A percentile compares a stretch with the other conserved stretches of the same genome.
These are phyloP conservation scores for Cercospora sesami DNA, from an alignment of 2,329 filamentous ascomycete species.

Conservation along the genomic window DNA sequence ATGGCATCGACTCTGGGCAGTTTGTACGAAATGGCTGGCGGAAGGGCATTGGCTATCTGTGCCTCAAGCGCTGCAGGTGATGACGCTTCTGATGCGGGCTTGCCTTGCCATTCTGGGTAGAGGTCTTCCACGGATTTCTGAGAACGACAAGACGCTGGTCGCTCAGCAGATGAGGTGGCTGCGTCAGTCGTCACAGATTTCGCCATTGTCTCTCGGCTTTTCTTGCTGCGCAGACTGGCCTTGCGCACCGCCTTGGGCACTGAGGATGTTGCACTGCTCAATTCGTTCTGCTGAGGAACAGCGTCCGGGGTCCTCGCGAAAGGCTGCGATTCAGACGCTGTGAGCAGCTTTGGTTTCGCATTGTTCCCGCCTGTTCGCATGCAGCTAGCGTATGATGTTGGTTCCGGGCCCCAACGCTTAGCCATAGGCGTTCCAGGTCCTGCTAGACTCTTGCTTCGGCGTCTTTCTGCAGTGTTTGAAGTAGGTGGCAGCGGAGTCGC, in stretches of 20 bases:
- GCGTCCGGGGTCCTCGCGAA: conserved; percentile 45
- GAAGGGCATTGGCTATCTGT: conserved; percentile 11
- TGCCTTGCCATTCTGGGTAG: conserved; percentile 35
- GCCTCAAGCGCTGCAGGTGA: conserved; percentile 15
- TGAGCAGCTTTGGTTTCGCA: not conserved
- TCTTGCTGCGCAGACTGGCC: conserved; percentile 8
- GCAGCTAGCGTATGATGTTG: conserved; percentile 2
- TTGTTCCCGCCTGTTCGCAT: not conserved
- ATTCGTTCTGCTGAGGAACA: conserved; percentile 42
- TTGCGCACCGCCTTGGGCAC: conserved; percentile 8
- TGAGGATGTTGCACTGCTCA: conserved; percentile 23
- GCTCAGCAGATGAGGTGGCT: not conserved
- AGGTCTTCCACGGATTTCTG: conserved; percentile 32
- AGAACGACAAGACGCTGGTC: conserved; percentile 11
- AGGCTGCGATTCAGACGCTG: conserved; percentile 41
- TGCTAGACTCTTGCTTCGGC: conserved; percentile 22
- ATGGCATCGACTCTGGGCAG: not conserved
- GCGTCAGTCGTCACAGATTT: conserved; percentile 35
- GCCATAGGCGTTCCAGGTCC: conserved; percentile 5
- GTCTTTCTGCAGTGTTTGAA: conserved; percentile 6
- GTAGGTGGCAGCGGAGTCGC: conserved; percentile 8
- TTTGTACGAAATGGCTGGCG: conserved; percentile 3
- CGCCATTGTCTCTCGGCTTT: not conserved
- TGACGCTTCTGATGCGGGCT: conserved; percentile 22
- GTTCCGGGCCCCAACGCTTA: conserved; percentile 8